phyloP scores from a whole-genome alignment of 495 filamentous ascomycete genomes.

The Platismatia glauca region DNA sequence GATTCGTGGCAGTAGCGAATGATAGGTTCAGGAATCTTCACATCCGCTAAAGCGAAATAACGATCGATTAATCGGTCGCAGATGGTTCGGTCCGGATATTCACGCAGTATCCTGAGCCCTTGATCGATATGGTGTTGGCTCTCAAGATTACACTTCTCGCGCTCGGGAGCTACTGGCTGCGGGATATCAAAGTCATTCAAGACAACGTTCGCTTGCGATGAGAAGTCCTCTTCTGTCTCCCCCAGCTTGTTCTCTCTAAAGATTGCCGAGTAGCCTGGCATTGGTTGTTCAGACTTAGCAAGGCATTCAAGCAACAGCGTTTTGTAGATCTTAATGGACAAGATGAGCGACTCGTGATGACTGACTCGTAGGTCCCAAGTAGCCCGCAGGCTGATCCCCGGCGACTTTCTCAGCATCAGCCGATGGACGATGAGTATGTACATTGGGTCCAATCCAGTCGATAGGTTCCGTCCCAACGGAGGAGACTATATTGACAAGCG shows the following conservation, averaged over 20 bases:
- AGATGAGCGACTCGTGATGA: too few species aligned
- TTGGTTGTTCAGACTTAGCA: not conserved
- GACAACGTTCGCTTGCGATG: not conserved
- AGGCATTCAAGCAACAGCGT: too few species aligned
- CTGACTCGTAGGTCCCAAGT: slow-evolving; percentile 38
- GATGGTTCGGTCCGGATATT: slow-evolving; percentile 31
- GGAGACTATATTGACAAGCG: not conserved
- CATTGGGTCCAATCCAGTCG: slow-evolving; percentile 3
- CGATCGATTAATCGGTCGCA: slow-evolving; percentile 27
- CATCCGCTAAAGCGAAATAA: slow-evolving; percentile 16
- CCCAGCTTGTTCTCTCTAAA: slow-evolving; percentile 30
- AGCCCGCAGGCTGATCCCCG: slow-evolving; percentile 28
- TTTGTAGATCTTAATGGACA: too few species aligned
- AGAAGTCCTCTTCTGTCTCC: slow-evolving; percentile 22
- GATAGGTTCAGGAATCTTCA: not conserved
- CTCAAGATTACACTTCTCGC: slow-evolving; percentile 23
- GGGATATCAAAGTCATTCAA: not conserved
- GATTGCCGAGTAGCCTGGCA: slow-evolving; percentile 37
- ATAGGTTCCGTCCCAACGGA: not conserved
- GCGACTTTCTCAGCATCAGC: not conserved
- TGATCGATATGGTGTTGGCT: slow-evolving; percentile 32
- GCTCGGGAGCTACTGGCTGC: not conserved
- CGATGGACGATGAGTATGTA: slow-evolving; percentile 5
- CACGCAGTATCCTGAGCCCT: slow-evolving; percentile 36
- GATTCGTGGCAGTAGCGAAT: not conserved